A percentile compares a stretch with the other conserved stretches of the same genome.
phyloP scores from a whole-genome alignment of 2,329 filamentous ascomycete genomes.

The Gaeumannomyces tritici region DNA sequence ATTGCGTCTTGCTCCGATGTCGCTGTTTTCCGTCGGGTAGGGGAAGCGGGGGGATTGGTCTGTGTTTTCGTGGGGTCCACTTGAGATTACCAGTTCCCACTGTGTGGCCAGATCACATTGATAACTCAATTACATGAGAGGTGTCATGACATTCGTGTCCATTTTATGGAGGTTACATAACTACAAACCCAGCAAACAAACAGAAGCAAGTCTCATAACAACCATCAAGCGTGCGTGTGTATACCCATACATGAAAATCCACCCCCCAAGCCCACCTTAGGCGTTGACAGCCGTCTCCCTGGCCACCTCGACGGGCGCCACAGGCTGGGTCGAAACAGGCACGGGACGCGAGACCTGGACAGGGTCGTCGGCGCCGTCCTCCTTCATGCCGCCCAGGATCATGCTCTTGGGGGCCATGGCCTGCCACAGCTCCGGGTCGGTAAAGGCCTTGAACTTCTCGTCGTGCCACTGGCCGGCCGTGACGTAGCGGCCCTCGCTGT shows the following conservation, averaged over 20 bases:
- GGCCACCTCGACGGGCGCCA: neutral
- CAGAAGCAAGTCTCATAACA: neutral
- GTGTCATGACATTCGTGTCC: too few relatives aligned
- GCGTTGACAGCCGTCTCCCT: neutral
- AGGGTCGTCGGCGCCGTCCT: constrained; percentile 22
- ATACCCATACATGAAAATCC: neutral
- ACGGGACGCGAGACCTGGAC: neutral
- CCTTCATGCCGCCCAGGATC: constrained; percentile 40
- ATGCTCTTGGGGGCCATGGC: constrained; percentile 37
- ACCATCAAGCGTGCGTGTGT: neutral
- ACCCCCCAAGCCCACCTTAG: neutral
- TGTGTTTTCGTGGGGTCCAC: neutral
- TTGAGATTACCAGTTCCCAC: too few relatives aligned
- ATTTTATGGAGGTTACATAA: neutral
- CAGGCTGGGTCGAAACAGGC: neutral
- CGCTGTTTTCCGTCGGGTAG: neutral
- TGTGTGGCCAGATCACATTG: too few relatives aligned
- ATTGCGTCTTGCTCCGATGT: neutral
- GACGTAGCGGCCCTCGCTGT: constrained; percentile 42
- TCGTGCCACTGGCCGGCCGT: constrained; percentile 45
- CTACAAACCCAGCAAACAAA: neutral
- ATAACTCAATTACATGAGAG: too few relatives aligned
- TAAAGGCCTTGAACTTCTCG: constrained; percentile 43
- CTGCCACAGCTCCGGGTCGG: constrained; percentile 28
- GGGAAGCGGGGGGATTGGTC: too few relatives aligned